Evolutionary conservation across 2,329 filamentous ascomycete species (phyloP).

Genomic region (Cytospora paraplurivora): DNA sequence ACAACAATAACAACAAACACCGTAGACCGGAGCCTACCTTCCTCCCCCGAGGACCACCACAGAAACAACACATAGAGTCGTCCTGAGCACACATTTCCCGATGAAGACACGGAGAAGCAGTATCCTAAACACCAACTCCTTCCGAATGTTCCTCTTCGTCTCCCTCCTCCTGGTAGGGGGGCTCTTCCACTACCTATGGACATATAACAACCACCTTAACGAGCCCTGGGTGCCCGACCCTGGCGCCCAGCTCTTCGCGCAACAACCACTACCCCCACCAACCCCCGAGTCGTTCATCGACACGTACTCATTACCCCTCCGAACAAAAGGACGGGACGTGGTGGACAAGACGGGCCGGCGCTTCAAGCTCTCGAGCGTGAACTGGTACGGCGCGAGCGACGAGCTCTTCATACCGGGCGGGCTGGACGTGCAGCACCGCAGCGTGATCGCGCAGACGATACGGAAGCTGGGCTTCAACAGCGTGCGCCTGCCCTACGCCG

Average conservation of each 20-base stretch:
- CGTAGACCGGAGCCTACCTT: too few species aligned
- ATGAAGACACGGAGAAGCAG: conserved; percentile 23
- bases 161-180: conserved; percentile 41
- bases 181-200: conserved; percentile 48
- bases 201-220: conserved; percentile 46
- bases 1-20: background rate
- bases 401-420: conserved; percentile 66
- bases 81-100: conserved; percentile 2
- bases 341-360: conserved; percentile 59
- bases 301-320: conserved; percentile 58
- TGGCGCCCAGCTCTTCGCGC: conserved; percentile 48
- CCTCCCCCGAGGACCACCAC: background rate
- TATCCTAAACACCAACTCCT: conserved; percentile 24
- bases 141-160: conserved; percentile 43
- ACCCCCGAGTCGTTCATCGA: conserved; percentile 46
- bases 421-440: conserved; percentile 63
- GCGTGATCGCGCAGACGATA: conserved; percentile 61
- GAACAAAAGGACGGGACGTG: conserved; percentile 61
- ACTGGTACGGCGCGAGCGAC: conserved; percentile 73
- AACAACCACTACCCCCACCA: conserved; percentile 51
- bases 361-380: conserved; percentile 65
- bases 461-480: conserved; percentile 68
- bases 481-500: conserved; percentile 68
- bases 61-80: background rate
- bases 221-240: conserved; percentile 54